Conservation (phyloP, 1,284 basidiomycete species). For the Cryptococcus floricola region DNA sequence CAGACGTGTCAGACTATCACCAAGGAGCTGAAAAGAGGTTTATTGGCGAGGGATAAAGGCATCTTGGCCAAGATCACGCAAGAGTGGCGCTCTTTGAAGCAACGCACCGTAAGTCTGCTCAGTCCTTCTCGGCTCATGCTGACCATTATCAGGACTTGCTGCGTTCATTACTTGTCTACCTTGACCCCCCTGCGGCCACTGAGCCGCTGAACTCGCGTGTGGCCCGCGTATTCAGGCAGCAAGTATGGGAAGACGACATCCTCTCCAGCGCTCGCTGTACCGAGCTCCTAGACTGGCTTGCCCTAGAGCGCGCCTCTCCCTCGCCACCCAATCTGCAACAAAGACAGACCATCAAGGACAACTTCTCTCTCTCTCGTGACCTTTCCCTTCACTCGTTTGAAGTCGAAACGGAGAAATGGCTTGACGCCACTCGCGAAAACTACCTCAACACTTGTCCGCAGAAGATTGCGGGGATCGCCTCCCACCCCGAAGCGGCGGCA, state of each 20-base stretch:
- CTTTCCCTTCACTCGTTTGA: too few species aligned
- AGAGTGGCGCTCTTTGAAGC: neutral
- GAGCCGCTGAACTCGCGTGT: neutral
- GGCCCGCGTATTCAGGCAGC: constrained; percentile 20
- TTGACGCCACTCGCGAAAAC: too few species aligned
- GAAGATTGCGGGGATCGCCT: too few species aligned
- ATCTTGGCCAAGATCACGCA: constrained; percentile 18
- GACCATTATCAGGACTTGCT: constrained; percentile 28
- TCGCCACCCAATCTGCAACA: too few species aligned
- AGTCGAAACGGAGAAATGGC: too few species aligned
- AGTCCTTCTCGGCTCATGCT: neutral
- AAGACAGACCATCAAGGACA: too few species aligned
- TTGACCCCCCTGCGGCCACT: constrained; percentile 23
- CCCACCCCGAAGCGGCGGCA: too few species aligned
- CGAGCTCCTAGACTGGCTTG: constrained; percentile 59
- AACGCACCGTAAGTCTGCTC: neutral
- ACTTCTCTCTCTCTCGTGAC: too few species aligned
- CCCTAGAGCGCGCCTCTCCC: constrained; percentile 53
- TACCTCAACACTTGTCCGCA: too few species aligned
- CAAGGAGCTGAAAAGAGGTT: constrained; percentile 25
- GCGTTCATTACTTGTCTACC: constrained; percentile 42
- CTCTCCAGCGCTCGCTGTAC: constrained; percentile 54
- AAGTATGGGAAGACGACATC: constrained; percentile 55
- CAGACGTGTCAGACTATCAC: neutral
- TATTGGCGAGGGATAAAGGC: constrained; percentile 28